Evolutionary conservation across 2,329 filamentous ascomycete species (phyloP).

Genomic region (Periconia digitata): DNA sequence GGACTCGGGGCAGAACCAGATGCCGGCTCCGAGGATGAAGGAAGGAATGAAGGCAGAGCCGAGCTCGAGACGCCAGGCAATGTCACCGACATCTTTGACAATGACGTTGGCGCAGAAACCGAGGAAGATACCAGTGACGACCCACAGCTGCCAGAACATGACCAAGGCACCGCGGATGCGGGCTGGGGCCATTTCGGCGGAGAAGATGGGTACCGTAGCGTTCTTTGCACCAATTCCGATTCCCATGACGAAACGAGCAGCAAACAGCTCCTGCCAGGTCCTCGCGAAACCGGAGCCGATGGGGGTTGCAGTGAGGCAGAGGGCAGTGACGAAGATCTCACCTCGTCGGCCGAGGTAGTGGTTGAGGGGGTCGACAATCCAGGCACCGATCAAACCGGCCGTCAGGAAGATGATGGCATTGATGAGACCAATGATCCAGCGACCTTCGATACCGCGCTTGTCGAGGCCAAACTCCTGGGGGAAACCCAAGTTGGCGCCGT

Average conservation of each 20-base stretch:
- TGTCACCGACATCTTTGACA: conserved; percentile 43
- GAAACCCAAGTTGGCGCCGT: conserved; percentile 62
- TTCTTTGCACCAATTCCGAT: conserved; percentile 39
- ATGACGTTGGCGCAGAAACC: conserved; percentile 54
- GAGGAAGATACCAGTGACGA: conserved; percentile 44
- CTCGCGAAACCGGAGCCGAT: conserved; percentile 41
- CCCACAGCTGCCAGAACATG: conserved; percentile 44
- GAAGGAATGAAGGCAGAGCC: conserved; percentile 45
- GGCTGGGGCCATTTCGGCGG: conserved; percentile 38
- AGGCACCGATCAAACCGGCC: conserved; percentile 39
- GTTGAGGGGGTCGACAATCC: conserved; percentile 42
- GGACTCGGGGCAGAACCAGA: conserved; percentile 44
- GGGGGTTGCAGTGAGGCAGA: conserved; percentile 39
- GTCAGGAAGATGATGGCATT: conserved; percentile 45
- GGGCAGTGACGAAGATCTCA: conserved; percentile 42
- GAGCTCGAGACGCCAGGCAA: conserved; percentile 41
- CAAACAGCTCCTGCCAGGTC: conserved; percentile 41
- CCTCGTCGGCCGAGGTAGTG: conserved; percentile 41
- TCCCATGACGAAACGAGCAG: conserved; percentile 39
- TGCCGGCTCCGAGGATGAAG: conserved; percentile 36
- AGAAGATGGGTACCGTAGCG: conserved; percentile 38
- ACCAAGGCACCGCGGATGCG: conserved; percentile 42
- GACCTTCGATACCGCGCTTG: conserved; percentile 12
- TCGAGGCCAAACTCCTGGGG: conserved; percentile 57
- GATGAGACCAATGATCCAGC: conserved; percentile 37